These are phyloP conservation scores for Ceratobasidium sp. DNA, from an alignment of 1,284 basidiomycete genomes.

Conservation along the genomic window DNA sequence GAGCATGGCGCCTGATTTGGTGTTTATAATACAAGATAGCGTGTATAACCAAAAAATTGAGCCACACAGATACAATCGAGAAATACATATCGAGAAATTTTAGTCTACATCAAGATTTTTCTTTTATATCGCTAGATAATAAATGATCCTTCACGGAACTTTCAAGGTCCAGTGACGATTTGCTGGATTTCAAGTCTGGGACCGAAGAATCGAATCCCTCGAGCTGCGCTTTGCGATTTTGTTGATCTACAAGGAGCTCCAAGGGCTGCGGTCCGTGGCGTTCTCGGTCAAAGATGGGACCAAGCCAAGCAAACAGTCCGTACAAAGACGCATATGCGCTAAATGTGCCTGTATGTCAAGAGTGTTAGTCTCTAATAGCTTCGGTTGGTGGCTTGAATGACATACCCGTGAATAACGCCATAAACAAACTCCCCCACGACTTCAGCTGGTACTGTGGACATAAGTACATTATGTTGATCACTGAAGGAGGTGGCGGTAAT, in stretches of 20 bases:
- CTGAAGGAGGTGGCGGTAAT: neutral
- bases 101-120: no score
- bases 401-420: neutral
- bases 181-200: neutral
- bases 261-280: neutral
- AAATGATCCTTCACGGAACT: neutral
- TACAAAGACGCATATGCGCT: neutral
- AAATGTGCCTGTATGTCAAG: neutral
- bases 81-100: no score
- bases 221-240: neutral
- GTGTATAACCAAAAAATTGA: no score
- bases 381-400: neutral
- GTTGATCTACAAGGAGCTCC: neutral
- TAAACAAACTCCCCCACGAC: constrained; percentile 4
- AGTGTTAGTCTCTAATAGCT: neutral
- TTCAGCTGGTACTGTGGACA: constrained; percentile 6
- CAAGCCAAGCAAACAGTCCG: neutral
- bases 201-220: neutral
- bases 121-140: neutral
- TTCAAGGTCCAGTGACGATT: neutral
- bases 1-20: no score
- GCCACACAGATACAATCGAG: no score
- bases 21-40: no score
- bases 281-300: neutral
- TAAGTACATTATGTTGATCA: constrained; percentile 1